Percentiles rank a stretch among this genome's conserved stretches.
These are phyloP conservation scores for Maudiozyma saulgeensis DNA, from an alignment of 805 yeast genomes.

Conservation along the genomic window DNA sequence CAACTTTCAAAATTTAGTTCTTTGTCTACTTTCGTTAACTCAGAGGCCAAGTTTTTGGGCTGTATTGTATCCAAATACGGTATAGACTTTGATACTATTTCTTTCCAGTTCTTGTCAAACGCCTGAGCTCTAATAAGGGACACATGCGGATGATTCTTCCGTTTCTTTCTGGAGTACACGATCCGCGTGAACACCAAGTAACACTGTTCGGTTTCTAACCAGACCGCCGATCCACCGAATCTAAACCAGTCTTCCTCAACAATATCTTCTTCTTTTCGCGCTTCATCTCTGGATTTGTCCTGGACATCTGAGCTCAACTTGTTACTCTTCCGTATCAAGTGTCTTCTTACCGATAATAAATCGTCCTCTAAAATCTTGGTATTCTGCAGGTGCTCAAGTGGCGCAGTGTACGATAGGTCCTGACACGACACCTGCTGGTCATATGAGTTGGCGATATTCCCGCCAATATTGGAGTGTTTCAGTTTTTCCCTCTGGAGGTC, in stretches of 20 bases:
- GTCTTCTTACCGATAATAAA: neutral
- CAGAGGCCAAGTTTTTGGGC: slow-evolving; percentile 20
- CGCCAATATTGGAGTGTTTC: too few species aligned
- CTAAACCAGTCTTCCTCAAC: slow-evolving; percentile 28
- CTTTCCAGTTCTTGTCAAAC: slow-evolving; percentile 38
- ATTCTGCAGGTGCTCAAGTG: slow-evolving; percentile 5
- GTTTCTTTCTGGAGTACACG: neutral
- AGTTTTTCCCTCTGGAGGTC: too few species aligned
- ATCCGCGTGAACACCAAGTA: slow-evolving; percentile 32
- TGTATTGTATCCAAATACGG: slow-evolving; percentile 23
- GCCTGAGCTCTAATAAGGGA: slow-evolving; percentile 37
- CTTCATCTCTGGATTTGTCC: neutral
- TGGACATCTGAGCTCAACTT: neutral
- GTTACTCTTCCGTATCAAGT: neutral
- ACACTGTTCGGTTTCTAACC: slow-evolving; percentile 42
- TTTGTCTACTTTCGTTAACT: slow-evolving; percentile 17
- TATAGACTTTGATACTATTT: slow-evolving; percentile 8
- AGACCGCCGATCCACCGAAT: slow-evolving; percentile 37
- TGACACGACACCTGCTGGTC: slow-evolving; percentile 5
- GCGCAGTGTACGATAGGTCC: slow-evolving; percentile 7
- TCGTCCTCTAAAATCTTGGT: slow-evolving; percentile 1
- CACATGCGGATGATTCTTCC: slow-evolving; percentile 6
- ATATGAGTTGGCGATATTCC: neutral
- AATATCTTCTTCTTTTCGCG: slow-evolving; percentile 3
- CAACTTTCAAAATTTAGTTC: slow-evolving; percentile 22